These are phyloP conservation scores for Neurospora discreta DNA, from an alignment of 495 filamentous ascomycete genomes.

Conservation along the genomic window DNA sequence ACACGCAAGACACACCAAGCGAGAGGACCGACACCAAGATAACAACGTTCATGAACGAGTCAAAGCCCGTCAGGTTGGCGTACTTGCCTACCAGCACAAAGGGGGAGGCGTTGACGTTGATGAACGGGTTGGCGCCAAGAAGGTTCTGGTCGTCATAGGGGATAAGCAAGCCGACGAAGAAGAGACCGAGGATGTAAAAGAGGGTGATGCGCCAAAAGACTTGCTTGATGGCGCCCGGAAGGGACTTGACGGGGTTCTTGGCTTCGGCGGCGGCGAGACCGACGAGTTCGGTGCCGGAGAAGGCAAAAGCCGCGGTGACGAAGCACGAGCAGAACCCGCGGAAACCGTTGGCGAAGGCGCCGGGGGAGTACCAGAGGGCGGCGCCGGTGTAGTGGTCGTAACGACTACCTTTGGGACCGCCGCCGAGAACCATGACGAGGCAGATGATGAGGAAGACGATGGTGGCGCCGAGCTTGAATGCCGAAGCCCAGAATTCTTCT, in stretches of 20 bases:
- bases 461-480: slow-evolving; percentile 50
- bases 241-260: slow-evolving; percentile 48
- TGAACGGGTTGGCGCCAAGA: slow-evolving; percentile 37
- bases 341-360: slow-evolving; percentile 61
- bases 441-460: slow-evolving; percentile 61
- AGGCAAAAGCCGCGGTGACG: slow-evolving; percentile 64
- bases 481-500: slow-evolving; percentile 43
- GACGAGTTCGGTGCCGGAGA: slow-evolving; percentile 60
- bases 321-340: slow-evolving; percentile 63
- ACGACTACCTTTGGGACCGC: slow-evolving; percentile 39
- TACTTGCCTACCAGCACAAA: slow-evolving; percentile 62
- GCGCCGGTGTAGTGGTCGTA: slow-evolving; percentile 50
- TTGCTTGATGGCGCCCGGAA: slow-evolving; percentile 60
- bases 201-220: slow-evolving; percentile 62
- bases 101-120: slow-evolving; percentile 51
- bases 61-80: slow-evolving; percentile 53
- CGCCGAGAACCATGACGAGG: slow-evolving; percentile 59
- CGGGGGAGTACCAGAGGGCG: slow-evolving; percentile 54
- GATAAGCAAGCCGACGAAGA: slow-evolving; percentile 67
- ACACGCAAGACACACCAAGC: slow-evolving; percentile 57
- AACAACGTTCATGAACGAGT: slow-evolving; percentile 64
- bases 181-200: slow-evolving; percentile 65
- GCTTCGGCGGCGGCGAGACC: slow-evolving; percentile 66
- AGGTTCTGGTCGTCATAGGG: slow-evolving; percentile 42
- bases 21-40: slow-evolving; percentile 60